phyloP scores from a whole-genome alignment of 306 rosid genomes.

The Neltuma alba region DNA sequence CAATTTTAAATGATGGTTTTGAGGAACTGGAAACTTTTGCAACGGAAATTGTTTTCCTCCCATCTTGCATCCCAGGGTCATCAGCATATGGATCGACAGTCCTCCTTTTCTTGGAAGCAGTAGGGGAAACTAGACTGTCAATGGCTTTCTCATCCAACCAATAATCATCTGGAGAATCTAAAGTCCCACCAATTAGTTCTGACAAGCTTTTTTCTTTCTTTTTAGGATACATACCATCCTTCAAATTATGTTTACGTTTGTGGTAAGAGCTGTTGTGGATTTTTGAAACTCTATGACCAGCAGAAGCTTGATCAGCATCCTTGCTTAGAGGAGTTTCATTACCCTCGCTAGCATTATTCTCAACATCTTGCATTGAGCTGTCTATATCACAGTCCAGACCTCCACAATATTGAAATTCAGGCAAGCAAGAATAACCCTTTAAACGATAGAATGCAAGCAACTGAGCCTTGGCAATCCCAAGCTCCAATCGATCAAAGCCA shows the following conservation, averaged over 20 bases:
- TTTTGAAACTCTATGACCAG: slow-evolving; percentile 46
- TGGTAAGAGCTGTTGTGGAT: slow-evolving; percentile 48
- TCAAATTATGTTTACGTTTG: slow-evolving; percentile 75
- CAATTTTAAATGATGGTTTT: slow-evolving; percentile 80
- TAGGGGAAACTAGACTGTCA: slow-evolving; percentile 42
- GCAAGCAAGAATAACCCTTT: slow-evolving; percentile 73
- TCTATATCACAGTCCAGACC: slow-evolving; percentile 59
- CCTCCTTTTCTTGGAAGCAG: slow-evolving; percentile 59
- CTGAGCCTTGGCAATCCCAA: slow-evolving; percentile 84
- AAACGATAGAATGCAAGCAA: slow-evolving; percentile 70
- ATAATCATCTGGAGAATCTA: slow-evolving; percentile 55
- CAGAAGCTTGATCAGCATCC: slow-evolving; percentile 47
- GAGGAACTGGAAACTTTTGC: slow-evolving; percentile 60
- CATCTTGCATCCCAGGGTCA: slow-evolving; percentile 53
- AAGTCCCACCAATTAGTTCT: slow-evolving; percentile 63
- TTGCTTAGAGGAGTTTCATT: slow-evolving; percentile 37
- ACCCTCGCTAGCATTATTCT: slow-evolving; percentile 36
- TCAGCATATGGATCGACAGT: slow-evolving; percentile 54
- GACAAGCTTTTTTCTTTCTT: slow-evolving; percentile 78
- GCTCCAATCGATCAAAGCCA: slow-evolving; percentile 66
- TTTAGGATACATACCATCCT: slow-evolving; percentile 56
- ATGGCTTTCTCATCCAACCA: slow-evolving; percentile 50
- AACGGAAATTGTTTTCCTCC: slow-evolving; percentile 59
- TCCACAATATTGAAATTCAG: slow-evolving; percentile 74
- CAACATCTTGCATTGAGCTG: slow-evolving; percentile 37